Evolutionary conservation across 257 asterid genomes (phyloP), one percentile per base, ranked within the genome.

Genomic region (Asclepias syriaca): DNA sequence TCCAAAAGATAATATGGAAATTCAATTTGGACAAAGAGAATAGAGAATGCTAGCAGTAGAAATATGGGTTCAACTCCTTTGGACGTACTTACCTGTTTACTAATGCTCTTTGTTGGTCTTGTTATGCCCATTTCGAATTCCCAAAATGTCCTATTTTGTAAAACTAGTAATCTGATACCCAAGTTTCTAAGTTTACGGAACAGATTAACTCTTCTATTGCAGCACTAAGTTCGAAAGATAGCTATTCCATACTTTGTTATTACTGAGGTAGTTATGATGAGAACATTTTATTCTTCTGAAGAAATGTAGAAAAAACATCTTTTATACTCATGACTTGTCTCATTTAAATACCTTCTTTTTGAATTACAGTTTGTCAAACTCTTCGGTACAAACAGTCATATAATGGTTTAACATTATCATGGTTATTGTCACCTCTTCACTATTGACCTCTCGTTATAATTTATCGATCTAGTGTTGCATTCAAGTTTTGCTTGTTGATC

Each of bases 401-500:
- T 24, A 24, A 58, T 24, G 39, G 65, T 24, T 24, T 58, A 11
- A 37, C 59, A 54, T 24, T 19, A n/a, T 21, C 59, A 6, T 60
- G 16, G 66, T n/a, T 27, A 59, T 59, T 27, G 46, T 61, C 7
- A 5, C 66, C 19, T 63, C 16, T 63, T 60, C 45, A 14, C 66
- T 5, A 24, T 13, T 24, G 66, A 29, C 6, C 22, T 61, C 37
- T 34, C 19, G 7, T 34, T 18, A 16, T 34, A 11, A 32, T 32
- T 32, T 61, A 61, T 61, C 13, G 34, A 19, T 61, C 48, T 61
- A 14, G 50, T 64, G 43, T 34, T 37, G 8, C 50, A 7, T 61
- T 61, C 46, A 61, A 32, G 46, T 32, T 61, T 61, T 61, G 65
- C 59, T 58, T 57, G 64, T 24, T 27, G 45, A 60, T 29, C 45